These are phyloP conservation scores for Monosporascus sp. DNA, from an alignment of 2,329 filamentous ascomycete species.

Conservation along the genomic window DNA sequence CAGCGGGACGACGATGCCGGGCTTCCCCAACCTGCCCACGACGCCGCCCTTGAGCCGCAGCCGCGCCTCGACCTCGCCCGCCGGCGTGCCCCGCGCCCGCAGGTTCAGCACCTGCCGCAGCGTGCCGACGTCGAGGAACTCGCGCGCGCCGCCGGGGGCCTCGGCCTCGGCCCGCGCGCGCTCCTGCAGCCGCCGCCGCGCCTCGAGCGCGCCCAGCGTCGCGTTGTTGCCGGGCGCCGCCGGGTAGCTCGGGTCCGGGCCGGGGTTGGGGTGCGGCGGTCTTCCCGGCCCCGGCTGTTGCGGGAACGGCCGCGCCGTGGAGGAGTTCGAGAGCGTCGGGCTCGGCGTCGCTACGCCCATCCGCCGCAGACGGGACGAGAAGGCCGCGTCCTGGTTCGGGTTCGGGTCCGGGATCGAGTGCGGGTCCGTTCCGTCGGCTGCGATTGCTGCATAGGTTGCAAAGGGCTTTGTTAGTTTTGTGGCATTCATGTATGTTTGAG, in stretches of 20 bases:
- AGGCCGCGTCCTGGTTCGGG: conserved; percentile 32
- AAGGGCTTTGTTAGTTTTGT: not conserved
- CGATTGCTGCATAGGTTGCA: conserved; percentile 29
- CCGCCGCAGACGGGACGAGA: conserved; percentile 45
- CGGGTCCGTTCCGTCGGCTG: conserved; percentile 35
- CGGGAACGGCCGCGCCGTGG: conserved; percentile 29
- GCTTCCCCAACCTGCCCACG: conserved; percentile 38
- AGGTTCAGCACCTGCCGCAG: conserved; percentile 42
- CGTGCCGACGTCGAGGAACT: conserved; percentile 44
- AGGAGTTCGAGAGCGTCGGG: conserved; percentile 49
- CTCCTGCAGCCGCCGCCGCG: conserved; percentile 39
- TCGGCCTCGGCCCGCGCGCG: conserved; percentile 40
- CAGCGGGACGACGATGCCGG: conserved; percentile 34
- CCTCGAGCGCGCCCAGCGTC: conserved; percentile 45
- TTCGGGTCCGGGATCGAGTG: conserved; percentile 26
- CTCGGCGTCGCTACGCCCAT: conserved; percentile 53
- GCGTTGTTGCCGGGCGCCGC: conserved; percentile 31
- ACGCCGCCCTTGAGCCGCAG: conserved; percentile 42
- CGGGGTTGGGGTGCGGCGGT: conserved; percentile 6
- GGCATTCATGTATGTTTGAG: no score
- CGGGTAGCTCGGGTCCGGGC: conserved; percentile 14
- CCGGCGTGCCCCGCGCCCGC: conserved; percentile 33
- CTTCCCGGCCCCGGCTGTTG: conserved; percentile 6
- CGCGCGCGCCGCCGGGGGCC: conserved; percentile 34
- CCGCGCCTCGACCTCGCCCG: conserved; percentile 39